A percentile compares a stretch with the other conserved stretches of the same genome.
Evolutionary conservation across 1,284 basidiomycete species (phyloP).

Genomic region (Leccinum cinnamomeum): DNA sequence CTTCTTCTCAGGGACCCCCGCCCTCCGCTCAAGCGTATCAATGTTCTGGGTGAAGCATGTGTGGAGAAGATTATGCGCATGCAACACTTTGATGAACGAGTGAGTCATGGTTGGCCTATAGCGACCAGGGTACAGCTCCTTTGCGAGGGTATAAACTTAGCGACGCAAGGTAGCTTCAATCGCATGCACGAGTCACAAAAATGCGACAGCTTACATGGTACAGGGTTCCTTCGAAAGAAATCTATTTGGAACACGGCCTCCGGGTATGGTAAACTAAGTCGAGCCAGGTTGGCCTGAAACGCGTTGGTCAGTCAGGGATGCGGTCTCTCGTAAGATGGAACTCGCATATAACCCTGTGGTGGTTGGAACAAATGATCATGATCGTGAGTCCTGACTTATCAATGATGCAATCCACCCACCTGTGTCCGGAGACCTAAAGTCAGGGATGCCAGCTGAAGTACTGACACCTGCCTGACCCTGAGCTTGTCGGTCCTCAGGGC

Average conservation of each 20-base stretch:
- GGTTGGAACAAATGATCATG: background rate
- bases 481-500: background rate
- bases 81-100: conserved; percentile 82
- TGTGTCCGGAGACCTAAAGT: conserved; percentile 77
- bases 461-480: conserved; percentile 55
- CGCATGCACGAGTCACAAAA: background rate
- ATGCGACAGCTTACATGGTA: conserved; percentile 57
- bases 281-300: conserved; percentile 67
- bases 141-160: conserved; percentile 81
- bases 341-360: conserved; percentile 53
- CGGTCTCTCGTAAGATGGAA: background rate
- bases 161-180: conserved; percentile 3
- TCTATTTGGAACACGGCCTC: conserved; percentile 81
- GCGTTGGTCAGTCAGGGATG: conserved; percentile 1
- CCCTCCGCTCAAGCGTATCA: conserved; percentile 88
- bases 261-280: conserved; percentile 72
- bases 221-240: conserved; percentile 71
- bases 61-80: conserved; percentile 62
- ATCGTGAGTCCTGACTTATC: background rate
- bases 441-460: conserved; percentile 79
- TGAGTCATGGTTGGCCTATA: conserved; percentile 89
- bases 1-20: conserved; percentile 71
- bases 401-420: conserved; percentile 40
- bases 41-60: conserved; percentile 90
- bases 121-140: conserved; percentile 87